Evolutionary conservation across 1,284 basidiomycete species (phyloP), one percentile per base, ranked within the genome.

Genomic region (Ustilago cynodontis): DNA sequence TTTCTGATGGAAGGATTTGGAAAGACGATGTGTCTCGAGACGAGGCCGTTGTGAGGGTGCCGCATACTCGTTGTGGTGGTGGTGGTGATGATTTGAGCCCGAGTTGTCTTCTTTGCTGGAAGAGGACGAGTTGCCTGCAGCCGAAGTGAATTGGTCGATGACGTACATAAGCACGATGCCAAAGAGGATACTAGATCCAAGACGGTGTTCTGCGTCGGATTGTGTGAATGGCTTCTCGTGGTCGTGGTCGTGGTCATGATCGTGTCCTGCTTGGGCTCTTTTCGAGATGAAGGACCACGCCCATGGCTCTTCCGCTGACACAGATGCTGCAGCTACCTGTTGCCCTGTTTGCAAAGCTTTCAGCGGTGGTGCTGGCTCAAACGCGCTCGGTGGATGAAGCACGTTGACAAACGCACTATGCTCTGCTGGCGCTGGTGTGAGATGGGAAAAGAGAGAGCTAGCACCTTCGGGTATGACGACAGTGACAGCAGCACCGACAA

Each of bases 161-260:
- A 78, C 63, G 49, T 80, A 85, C 82, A 85, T 84, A 55, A 85
- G 74, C 16, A 85, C 58, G 52, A 83, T 82, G 14, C 83, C 83
- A 13, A 77, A 63, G 35, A 85, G 72, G 37, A 85, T 73, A 68
- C 77, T 73, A 26, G 61, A 59, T 41, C 80, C 83, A 6, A 84
- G 63, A 11, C 78, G 59, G 29, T 77, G 71, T 39, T 81, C 81
- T 16, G 82, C 72, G 22, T 75, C 59, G 0, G 59, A 54, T 3
- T 63, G 31, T 3, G 67, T 66, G 45, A 70, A 75, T 1, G 58
- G 33, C 35, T 60, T 51, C 16, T n/a, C 20, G 24, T 28, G 7
- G 6, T 58, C 28, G 50, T 37, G 37, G 24, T 62, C 57, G 1
- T 67, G 54, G 47, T 66, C 45, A 11, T 33, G 31, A 33, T 33